These are phyloP conservation scores for Pisolithus orientalis DNA, from an alignment of 768 basidiomycete species.

Conservation along the genomic window DNA sequence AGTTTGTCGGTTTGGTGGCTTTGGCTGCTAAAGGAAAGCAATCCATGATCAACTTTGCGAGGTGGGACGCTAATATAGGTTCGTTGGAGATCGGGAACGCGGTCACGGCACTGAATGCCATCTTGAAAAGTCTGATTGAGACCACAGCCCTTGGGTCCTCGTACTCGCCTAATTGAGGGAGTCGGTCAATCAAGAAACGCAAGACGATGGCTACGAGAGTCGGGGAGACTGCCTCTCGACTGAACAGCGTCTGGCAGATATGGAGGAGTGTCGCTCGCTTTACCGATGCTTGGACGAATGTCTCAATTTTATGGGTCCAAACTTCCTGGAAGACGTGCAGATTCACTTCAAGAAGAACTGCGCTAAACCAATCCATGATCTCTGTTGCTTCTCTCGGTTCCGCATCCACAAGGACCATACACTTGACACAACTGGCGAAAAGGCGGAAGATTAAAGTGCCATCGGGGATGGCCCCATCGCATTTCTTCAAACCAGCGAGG, in stretches of 20 bases:
- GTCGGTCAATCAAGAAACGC: slow-evolving; percentile 73
- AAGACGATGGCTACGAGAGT: slow-evolving; percentile 86
- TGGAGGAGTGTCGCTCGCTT: slow-evolving; percentile 76
- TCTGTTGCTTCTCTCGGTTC: slow-evolving; percentile 68
- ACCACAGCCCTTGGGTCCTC: slow-evolving; percentile 77
- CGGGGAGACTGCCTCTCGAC: slow-evolving; percentile 68
- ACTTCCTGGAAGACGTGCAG: slow-evolving; percentile 93
- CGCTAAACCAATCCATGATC: slow-evolving; percentile 74
- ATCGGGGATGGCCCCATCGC: slow-evolving; percentile 73
- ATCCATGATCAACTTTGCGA: slow-evolving; percentile 91
- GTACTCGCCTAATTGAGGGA: slow-evolving; percentile 79
- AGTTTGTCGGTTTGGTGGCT: slow-evolving; percentile 84
- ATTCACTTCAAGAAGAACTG: slow-evolving; percentile 75
- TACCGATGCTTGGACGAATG: slow-evolving; percentile 78
- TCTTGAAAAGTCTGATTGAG: slow-evolving; percentile 89
- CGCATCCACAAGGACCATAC: slow-evolving; percentile 78
- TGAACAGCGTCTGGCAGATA: slow-evolving; percentile 79
- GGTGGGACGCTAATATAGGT: slow-evolving; percentile 86
- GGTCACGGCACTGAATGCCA: slow-evolving; percentile 87
- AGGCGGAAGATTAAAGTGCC: slow-evolving; percentile 83
- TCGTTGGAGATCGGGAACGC: slow-evolving; percentile 73
- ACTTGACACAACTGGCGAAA: slow-evolving; percentile 79
- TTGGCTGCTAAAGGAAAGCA: slow-evolving; percentile 93
- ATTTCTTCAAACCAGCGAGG: slow-evolving; percentile 69
- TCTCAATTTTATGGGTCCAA: slow-evolving; percentile 88